Evolutionary conservation across 1,284 basidiomycete genomes (phyloP).

Genomic region (Lignosus rhinocerotis): DNA sequence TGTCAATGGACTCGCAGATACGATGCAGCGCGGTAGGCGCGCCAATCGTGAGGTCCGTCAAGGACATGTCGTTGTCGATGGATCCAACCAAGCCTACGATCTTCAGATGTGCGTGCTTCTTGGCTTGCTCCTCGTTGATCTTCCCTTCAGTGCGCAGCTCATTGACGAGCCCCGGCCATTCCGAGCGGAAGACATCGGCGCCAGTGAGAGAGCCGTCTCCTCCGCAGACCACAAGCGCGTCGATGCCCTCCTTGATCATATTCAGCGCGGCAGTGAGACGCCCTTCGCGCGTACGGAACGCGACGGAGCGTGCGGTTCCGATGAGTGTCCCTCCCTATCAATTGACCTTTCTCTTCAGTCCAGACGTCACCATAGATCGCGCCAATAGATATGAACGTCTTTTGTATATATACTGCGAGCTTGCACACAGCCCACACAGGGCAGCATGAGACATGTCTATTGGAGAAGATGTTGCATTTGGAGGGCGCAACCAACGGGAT

Average conservation of each 20-base stretch:
- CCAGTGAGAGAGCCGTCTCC: conserved; percentile 97
- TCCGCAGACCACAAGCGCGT: conserved; percentile 95
- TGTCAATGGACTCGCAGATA: conserved; percentile 97
- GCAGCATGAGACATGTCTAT: neutral
- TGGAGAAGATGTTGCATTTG: neutral
- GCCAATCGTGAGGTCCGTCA: conserved; percentile 97
- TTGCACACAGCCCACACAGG: no score
- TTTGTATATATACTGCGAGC: neutral
- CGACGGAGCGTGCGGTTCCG: conserved; percentile 88
- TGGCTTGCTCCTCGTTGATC: conserved; percentile 77
- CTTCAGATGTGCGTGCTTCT: conserved; percentile 79
- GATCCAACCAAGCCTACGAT: conserved; percentile 98
- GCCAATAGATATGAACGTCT: neutral
- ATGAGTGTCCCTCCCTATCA: conserved; percentile 95
- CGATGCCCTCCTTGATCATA: conserved; percentile 94
- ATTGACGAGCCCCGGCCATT: conserved; percentile 88
- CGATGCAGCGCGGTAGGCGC: conserved; percentile 94
- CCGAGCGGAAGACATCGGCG: conserved; percentile 89
- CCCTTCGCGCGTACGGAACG: conserved; percentile 88
- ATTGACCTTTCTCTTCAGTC: conserved; percentile 1
- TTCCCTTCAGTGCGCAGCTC: conserved; percentile 65
- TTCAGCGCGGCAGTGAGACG: conserved; percentile 87
- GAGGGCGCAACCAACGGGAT: neutral
- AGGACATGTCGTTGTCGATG: conserved; percentile 98
- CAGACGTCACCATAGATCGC: conserved; percentile 8